Conservation (phyloP, 2,329 filamentous ascomycete genomes). For the Raffaelea arxii region DNA sequence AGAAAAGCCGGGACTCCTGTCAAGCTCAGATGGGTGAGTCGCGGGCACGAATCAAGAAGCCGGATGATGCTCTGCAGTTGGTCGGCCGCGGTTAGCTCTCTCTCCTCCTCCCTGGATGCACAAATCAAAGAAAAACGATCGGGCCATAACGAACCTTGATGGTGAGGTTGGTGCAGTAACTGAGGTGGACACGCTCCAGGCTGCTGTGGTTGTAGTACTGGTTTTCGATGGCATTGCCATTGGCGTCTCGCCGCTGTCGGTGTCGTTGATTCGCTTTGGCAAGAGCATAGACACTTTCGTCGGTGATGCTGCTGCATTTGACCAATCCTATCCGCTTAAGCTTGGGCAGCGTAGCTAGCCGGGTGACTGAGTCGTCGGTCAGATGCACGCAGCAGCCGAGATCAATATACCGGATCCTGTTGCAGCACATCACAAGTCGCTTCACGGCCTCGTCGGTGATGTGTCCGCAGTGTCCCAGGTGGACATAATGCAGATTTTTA, state of each 20-base stretch:
- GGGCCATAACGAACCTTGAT: conserved; percentile 55
- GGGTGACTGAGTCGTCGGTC: conserved; percentile 77
- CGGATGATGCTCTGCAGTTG: conserved; percentile 80
- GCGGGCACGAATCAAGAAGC: conserved; percentile 81
- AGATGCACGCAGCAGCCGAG: conserved; percentile 87
- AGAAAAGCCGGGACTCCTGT: conserved; percentile 91
- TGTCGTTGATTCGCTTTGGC: conserved; percentile 57
- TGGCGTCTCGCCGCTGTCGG: conserved; percentile 37
- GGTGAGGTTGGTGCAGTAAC: conserved; percentile 82
- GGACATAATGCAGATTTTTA: conserved; percentile 95
- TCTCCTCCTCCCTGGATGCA: no score
- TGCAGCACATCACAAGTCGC: conserved; percentile 74
- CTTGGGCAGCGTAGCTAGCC: conserved; percentile 80
- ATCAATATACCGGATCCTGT: conserved; percentile 93
- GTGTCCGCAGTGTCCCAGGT: conserved; percentile 84
- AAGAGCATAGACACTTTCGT: conserved; percentile 76
- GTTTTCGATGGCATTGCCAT: conserved; percentile 35
- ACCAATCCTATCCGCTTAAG: conserved; percentile 90
- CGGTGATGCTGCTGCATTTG: conserved; percentile 85
- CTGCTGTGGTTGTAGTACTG: conserved; percentile 52
- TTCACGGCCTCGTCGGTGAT: conserved; percentile 87
- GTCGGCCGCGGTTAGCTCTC: no score
- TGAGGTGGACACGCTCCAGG: conserved; percentile 88
- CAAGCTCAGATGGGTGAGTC: conserved; percentile 86
- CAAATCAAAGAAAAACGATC: neutral